Evolutionary conservation across 1,284 basidiomycete genomes (phyloP).

Genomic region (Cystobasidium slooffiae): DNA sequence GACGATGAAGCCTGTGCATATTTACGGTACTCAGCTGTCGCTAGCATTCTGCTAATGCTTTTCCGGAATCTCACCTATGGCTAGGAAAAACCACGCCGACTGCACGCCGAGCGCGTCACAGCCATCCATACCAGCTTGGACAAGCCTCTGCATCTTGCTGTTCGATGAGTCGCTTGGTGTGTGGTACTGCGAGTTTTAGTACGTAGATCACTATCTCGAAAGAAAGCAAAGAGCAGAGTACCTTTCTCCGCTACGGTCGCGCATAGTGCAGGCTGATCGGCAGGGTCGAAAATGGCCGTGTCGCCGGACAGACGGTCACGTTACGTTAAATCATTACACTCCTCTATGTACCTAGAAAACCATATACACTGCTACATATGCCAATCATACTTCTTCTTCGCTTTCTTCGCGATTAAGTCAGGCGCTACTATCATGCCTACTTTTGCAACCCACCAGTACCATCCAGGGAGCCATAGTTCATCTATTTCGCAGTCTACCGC

Average conservation of each 20-base stretch:
- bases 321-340: too few species aligned
- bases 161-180: neutral
- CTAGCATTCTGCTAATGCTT: neutral
- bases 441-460: constrained; percentile 36
- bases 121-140: constrained; percentile 18
- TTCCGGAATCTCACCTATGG: constrained; percentile 3
- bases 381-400: constrained; percentile 38
- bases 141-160: constrained; percentile 4
- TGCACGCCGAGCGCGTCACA: constrained; percentile 35
- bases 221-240: neutral
- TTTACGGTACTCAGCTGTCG: neutral
- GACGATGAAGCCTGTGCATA: neutral
- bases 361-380: neutral
- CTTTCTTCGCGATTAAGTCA: constrained; percentile 17
- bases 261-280: too few species aligned
- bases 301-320: too few species aligned
- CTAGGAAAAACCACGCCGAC: constrained; percentile 24
- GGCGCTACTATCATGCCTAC: constrained; percentile 20
- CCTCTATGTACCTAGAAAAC: neutral
- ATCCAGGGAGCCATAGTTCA: constrained; percentile 40
- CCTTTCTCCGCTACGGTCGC: too few species aligned
- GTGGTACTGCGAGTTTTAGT: neutral
- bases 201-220: neutral
- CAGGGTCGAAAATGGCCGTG: too few species aligned
- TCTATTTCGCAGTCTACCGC: constrained; percentile 26